phyloP scores from a whole-genome alignment of 768 basidiomycete species.

The Podaxis sp. region DNA sequence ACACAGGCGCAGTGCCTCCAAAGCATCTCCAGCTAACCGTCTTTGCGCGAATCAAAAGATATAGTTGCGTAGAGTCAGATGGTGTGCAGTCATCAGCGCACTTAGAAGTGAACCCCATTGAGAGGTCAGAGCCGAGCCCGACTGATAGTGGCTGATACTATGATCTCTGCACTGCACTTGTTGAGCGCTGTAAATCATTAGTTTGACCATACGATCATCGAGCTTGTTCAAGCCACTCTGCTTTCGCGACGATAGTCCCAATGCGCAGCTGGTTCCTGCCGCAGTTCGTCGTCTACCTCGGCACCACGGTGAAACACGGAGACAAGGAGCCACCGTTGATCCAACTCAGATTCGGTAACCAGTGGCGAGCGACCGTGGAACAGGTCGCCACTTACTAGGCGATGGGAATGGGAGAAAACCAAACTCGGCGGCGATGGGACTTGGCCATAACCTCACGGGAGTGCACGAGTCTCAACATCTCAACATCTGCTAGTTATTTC shows the following conservation, averaged over 20 bases:
- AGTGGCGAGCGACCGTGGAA: not conserved
- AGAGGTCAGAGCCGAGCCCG: too few relatives aligned
- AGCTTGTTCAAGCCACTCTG: not conserved
- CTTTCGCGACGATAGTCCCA: not conserved
- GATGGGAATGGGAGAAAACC: not conserved
- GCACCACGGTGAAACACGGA: conserved; percentile 6
- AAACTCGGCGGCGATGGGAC: not conserved
- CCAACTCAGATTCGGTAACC: not conserved
- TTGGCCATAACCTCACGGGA: not conserved
- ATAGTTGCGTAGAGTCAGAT: not conserved
- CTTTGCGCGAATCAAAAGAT: not conserved
- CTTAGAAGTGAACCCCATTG: not conserved
- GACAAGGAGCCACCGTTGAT: not conserved
- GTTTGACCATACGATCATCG: not conserved
- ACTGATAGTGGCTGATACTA: too few relatives aligned
- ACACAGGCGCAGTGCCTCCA: not conserved
- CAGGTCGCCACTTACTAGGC: not conserved
- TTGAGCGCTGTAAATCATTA: too few relatives aligned
- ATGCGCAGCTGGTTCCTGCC: not conserved
- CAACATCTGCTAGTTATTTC: not conserved
- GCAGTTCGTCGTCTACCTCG: not conserved
- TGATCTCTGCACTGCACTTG: too few relatives aligned
- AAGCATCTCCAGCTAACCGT: not conserved
- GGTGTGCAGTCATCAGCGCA: not conserved
- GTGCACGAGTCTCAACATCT: not conserved